phyloP scores from a whole-genome alignment of 129 eudicot species.

The sunflower (Helianthus annuus) region DNA sequence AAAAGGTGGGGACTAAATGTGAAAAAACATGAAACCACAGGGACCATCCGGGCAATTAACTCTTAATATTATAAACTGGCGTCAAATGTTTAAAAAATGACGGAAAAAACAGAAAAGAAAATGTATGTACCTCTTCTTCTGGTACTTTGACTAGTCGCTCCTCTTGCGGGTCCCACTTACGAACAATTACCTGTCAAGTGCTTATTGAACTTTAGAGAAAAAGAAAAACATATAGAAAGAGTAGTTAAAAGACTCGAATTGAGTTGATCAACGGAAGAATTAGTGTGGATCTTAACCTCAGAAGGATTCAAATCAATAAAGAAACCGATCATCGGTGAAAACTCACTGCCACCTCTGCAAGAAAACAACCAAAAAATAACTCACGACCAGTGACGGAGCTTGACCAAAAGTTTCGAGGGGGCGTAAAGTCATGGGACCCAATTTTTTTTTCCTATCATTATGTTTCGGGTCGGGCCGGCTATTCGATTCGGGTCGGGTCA shows the following conservation, averaged over 20 bases:
- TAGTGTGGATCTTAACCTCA: slow-evolving; percentile 46
- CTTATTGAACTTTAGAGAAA: not conserved
- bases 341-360: slow-evolving; percentile 81
- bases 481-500: too few species aligned
- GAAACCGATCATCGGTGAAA: slow-evolving; percentile 78
- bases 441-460: too few species aligned
- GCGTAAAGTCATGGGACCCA: too few species aligned
- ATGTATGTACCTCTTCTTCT: slow-evolving; percentile 70
- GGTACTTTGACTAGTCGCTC: slow-evolving; percentile 66
- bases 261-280: not conserved
- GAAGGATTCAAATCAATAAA: slow-evolving; percentile 63
- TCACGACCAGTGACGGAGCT: too few species aligned
- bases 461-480: too few species aligned
- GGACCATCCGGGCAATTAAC: too few species aligned
- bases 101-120: not conserved
- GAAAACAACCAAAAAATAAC: slow-evolving; percentile 7
- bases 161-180: slow-evolving; percentile 74
- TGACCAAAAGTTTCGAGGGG: too few species aligned
- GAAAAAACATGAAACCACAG: too few species aligned
- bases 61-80: not conserved
- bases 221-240: not conserved
- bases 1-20: too few species aligned
- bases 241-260: not conserved
- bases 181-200: slow-evolving; percentile 55
- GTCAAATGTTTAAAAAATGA: not conserved